A percentile compares a stretch with the other conserved stretches of the same genome.
Conservation (phyloP, 495 filamentous ascomycete species). For the Xylaria castorea region DNA sequence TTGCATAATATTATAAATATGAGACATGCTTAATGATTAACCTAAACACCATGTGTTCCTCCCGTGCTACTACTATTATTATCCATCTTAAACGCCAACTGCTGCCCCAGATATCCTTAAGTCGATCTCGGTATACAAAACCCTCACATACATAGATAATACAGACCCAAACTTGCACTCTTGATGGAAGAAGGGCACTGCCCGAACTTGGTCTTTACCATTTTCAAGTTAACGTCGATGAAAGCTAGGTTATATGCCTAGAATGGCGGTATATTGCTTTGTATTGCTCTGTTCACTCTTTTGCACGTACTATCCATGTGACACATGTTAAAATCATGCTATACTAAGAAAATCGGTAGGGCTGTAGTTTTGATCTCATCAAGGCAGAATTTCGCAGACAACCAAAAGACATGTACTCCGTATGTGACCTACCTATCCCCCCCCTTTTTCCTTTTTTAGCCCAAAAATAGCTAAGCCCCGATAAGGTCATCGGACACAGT, state of each 20-base stretch:
- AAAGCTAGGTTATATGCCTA: background rate
- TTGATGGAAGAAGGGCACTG: background rate
- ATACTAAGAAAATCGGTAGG: too few relatives aligned
- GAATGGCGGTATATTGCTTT: background rate
- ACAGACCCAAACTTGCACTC: background rate
- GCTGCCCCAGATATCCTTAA: background rate
- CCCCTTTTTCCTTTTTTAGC: too few relatives aligned
- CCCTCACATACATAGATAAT: background rate
- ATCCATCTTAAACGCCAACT: background rate
- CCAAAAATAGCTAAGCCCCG: background rate
- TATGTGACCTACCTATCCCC: too few relatives aligned
- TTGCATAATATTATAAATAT: constrained; percentile 17
- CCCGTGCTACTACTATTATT: background rate
- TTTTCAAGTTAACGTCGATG: background rate
- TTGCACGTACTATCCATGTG: background rate
- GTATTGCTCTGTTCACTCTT: background rate
- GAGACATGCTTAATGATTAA: constrained; percentile 20
- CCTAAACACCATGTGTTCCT: background rate
- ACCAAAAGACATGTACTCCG: too few relatives aligned
- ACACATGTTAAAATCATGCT: too few relatives aligned
- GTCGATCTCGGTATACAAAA: too few relatives aligned
- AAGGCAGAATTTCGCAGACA: background rate
- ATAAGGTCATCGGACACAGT: too few relatives aligned
- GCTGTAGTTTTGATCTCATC: too few relatives aligned
- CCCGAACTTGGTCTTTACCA: background rate